Conservation (phyloP, 345 rosid species). For the Aegle marmelos region DNA sequence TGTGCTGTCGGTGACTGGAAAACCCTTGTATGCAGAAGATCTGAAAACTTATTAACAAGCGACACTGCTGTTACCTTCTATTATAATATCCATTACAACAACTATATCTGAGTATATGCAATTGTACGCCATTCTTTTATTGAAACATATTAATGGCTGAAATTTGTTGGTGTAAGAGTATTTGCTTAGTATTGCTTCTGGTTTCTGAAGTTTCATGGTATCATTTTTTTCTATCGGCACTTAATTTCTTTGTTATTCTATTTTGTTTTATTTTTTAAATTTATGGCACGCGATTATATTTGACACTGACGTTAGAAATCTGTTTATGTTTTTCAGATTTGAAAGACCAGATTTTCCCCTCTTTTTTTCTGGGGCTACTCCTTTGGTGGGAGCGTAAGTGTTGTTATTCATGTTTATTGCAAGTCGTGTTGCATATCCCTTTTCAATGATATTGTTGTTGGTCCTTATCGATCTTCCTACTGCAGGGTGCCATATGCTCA, state of each 20-base stretch:
- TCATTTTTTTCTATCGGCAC: neutral
- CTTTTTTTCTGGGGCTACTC: constrained; percentile 70
- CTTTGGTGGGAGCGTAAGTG: constrained; percentile 74
- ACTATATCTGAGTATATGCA: neutral
- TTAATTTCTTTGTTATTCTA: neutral
- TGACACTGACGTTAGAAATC: neutral
- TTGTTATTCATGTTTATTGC: constrained; percentile 3
- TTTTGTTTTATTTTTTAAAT: constrained; percentile 7
- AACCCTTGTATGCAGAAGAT: neutral
- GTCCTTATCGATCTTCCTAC: constrained; percentile 13
- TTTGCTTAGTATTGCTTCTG: constrained; percentile 1
- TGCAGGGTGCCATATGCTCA: constrained; percentile 84
- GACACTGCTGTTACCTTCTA: neutral
- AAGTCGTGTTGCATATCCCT: neutral
- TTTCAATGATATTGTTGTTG: neutral
- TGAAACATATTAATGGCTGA: neutral
- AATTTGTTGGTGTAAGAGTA: neutral
- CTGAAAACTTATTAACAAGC: neutral
- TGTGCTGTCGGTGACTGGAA: neutral
- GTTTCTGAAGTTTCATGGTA: neutral
- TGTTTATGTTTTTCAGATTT: constrained; percentile 52
- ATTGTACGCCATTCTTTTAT: neutral
- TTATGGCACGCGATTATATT: neutral
- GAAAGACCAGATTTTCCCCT: constrained; percentile 85
- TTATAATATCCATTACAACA: neutral